Evolutionary conservation across 257 asterid species (phyloP).

Genomic region (Solanum chilense): DNA sequence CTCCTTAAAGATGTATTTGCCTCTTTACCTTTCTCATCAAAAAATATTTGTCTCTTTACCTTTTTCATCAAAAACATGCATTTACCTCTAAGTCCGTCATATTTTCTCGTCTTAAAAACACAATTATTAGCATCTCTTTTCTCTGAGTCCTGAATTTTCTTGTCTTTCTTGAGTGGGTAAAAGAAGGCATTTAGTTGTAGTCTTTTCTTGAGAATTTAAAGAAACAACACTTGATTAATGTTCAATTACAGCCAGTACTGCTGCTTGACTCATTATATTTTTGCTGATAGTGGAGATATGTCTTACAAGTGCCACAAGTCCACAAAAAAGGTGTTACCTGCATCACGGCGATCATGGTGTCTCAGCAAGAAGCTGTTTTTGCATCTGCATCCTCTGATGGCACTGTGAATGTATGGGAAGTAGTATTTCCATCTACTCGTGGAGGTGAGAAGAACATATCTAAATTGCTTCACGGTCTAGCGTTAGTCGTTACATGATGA

Average conservation of each 20-base stretch:
- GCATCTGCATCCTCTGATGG: constrained; percentile 96
- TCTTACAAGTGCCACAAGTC: constrained; percentile 56
- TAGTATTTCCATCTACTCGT: constrained; percentile 38
- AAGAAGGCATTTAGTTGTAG: neutral
- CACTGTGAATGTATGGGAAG: constrained; percentile 60
- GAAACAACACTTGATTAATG: neutral
- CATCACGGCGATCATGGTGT: constrained; percentile 59
- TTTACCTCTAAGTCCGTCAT: neutral
- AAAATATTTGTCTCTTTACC: neutral
- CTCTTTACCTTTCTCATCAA: neutral
- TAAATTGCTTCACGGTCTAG: neutral
- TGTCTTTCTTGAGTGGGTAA: neutral
- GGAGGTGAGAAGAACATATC: constrained; percentile 42
- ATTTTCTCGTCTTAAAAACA: neutral
- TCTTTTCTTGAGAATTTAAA: neutral
- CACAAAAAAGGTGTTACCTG: constrained; percentile 92
- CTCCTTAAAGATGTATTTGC: neutral
- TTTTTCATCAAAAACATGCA: neutral
- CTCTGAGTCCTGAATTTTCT: neutral
- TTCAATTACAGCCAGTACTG: neutral
- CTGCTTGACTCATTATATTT: neutral
- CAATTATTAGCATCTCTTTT: neutral
- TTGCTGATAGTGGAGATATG: constrained; percentile 68
- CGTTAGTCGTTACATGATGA: neutral
- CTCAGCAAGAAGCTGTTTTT: constrained; percentile 52